Evolutionary conservation across 305 asterid genomes (phyloP), one percentile per base, ranked within the genome.

Genomic region (Petunia hybrid): DNA sequence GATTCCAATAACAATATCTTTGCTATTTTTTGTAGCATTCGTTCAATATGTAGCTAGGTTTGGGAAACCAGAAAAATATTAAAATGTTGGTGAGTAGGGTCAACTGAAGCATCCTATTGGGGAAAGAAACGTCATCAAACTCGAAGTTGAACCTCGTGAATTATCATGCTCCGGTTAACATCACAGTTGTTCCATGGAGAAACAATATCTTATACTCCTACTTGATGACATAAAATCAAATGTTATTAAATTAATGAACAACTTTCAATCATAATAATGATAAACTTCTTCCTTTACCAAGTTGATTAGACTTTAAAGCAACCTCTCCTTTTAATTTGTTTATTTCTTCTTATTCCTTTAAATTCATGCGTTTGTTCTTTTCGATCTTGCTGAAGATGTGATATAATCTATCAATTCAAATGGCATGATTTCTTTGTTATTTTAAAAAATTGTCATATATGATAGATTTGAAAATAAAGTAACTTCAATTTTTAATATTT

Each of bases 131-230:
- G 77, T 70, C 59, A 46, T 46, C 60, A 31, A 9, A 66, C 31
- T 67, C 6, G 38, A 66, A 63, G 3, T 69, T 9, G 31, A 10
- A 71, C 43, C 77, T 2, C 77, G 77, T 48, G 77, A 71, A 71
- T 71, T 40, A 12, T 31, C 60, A 60, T 46, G 10, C 61, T 46
- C 10, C 9, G 1, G 77, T 46, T 71, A 71, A 71, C 77, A 71
- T 71, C 77, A 46, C 31, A 71, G 12, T 46, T 71, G 31, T 46
- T 71, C 3, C 9, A 42, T 31, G 1, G 5, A 1, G 46, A 31
- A 70, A 14, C 31, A 46, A 9, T 57, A 57, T 57, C 45, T 68
- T 68, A 43, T 43, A 22, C 2, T 69, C 41, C 31, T n/a, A 14
- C 62, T 70, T 70, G 77, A 46, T 46, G 22, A 40, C 22, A 22